Conservation (phyloP, 2,329 filamentous ascomycete genomes). For the Exophiala spinifera region DNA sequence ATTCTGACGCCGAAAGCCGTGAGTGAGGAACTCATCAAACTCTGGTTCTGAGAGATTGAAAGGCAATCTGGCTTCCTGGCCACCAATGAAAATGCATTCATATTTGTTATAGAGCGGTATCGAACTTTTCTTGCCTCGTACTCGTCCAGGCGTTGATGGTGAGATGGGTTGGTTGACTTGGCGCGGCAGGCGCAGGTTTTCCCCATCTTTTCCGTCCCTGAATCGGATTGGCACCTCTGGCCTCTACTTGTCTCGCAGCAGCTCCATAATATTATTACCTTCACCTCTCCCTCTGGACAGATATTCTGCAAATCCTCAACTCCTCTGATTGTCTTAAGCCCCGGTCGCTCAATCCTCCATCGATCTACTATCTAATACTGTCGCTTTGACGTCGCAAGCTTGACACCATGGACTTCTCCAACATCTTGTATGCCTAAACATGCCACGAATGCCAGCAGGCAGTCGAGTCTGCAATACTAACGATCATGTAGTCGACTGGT, state of each 20-base stretch:
- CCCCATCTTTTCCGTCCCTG: background rate
- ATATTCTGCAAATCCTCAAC: background rate
- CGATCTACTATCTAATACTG: background rate
- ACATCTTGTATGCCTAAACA: slow-evolving; percentile 69
- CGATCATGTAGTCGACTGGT: slow-evolving; percentile 71
- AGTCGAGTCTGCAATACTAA: slow-evolving; percentile 6
- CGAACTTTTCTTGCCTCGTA: background rate
- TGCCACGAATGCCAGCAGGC: background rate
- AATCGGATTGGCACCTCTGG: slow-evolving; percentile 1
- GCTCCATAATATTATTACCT: slow-evolving; percentile 1
- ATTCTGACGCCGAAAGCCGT: slow-evolving; percentile 63
- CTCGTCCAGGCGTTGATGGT: background rate
- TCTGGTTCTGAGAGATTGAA: slow-evolving; percentile 43
- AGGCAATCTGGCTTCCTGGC: no score
- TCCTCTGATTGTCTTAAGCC: background rate
- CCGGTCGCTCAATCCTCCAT: background rate
- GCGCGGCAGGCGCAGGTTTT: background rate
- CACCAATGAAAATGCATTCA: no score
- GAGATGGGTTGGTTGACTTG: slow-evolving; percentile 1
- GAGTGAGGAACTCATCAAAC: slow-evolving; percentile 65
- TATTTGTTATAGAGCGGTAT: slow-evolving; percentile 11
- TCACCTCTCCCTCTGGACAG: slow-evolving; percentile 6
- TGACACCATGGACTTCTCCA: slow-evolving; percentile 78
- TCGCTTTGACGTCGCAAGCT: background rate
- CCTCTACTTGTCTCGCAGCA: background rate